Percentiles rank a stretch among this genome's conserved stretches.
These are phyloP conservation scores for Mortierella alpina DNA, from an alignment of 192 early-diverging fungal genomes.

Conservation along the genomic window DNA sequence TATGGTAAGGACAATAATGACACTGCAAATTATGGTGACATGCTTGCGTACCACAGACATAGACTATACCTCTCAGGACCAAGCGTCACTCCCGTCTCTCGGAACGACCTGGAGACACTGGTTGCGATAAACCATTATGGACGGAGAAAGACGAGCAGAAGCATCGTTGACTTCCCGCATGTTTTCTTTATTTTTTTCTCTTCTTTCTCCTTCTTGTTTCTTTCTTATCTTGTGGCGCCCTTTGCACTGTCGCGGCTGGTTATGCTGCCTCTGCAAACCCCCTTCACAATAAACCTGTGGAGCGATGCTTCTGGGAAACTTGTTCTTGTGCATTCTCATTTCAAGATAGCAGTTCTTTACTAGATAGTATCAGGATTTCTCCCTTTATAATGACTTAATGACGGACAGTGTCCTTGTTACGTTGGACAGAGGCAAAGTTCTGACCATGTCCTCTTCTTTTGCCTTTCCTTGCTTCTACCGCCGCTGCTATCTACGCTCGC, in stretches of 20 bases:
- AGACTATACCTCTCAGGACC: background rate
- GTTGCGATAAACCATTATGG: too few relatives aligned
- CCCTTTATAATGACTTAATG: too few relatives aligned
- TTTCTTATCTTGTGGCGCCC: background rate
- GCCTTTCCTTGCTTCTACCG: background rate
- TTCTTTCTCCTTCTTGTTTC: background rate
- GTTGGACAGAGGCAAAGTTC: background rate
- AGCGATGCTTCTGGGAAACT: background rate
- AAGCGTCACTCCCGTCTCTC: background rate
- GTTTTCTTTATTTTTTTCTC: background rate
- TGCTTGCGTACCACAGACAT: background rate
- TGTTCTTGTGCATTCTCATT: too few relatives aligned
- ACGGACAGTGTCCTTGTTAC: too few relatives aligned
- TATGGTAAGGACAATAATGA: conserved; percentile 24
- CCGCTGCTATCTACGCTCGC: background rate
- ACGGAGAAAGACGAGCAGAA: too few relatives aligned
- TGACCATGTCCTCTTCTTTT: conserved; percentile 7
- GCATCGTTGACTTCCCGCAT: background rate
- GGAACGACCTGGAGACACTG: too few relatives aligned
- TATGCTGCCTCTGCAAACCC: background rate
- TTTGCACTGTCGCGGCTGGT: background rate
- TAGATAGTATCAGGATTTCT: too few relatives aligned
- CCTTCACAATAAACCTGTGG: too few relatives aligned
- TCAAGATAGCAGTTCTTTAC: too few relatives aligned
- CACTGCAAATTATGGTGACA: conserved; percentile 5